Conservation (phyloP, 2,329 filamentous ascomycete genomes). For the Aspergillus fumigatiaffinis region DNA sequence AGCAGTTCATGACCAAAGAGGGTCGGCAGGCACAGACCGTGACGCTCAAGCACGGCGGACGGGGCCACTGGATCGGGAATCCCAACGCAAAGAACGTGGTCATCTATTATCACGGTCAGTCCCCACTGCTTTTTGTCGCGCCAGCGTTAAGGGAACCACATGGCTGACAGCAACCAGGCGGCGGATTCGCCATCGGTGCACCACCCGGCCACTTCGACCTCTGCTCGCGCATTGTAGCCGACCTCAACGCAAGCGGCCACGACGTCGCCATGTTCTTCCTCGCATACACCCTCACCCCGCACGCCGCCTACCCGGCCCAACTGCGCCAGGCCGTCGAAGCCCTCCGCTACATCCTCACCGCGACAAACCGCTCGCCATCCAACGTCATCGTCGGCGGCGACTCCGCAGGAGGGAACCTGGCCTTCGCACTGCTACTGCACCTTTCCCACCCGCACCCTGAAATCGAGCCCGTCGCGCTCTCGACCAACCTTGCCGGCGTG, state of each 20-base stretch:
- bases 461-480: slow-evolving; percentile 37
- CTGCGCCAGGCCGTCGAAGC: slow-evolving; percentile 36
- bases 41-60: slow-evolving; percentile 26
- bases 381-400: slow-evolving; percentile 38
- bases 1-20: slow-evolving; percentile 20
- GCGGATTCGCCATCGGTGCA: slow-evolving; percentile 50
- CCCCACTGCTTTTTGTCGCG: neutral
- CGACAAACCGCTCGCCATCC: slow-evolving; percentile 26
- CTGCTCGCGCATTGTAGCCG: slow-evolving; percentile 38
- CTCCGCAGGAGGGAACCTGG: slow-evolving; percentile 40
- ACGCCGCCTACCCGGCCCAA: slow-evolving; percentile 36
- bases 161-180: slow-evolving; percentile 34
- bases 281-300: slow-evolving; percentile 51
- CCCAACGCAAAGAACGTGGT: slow-evolving; percentile 37
- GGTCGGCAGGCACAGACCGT: slow-evolving; percentile 28
- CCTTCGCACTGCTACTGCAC: slow-evolving; percentile 30
- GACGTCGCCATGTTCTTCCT: slow-evolving; percentile 49
- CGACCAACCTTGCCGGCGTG: slow-evolving; percentile 41
- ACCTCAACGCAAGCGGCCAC: slow-evolving; percentile 38
- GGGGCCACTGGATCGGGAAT: slow-evolving; percentile 39
- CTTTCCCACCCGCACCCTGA: slow-evolving; percentile 52
- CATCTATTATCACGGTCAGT: slow-evolving; percentile 37
- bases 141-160: no score
- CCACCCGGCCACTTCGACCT: slow-evolving; percentile 43
- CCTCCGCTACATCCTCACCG: slow-evolving; percentile 35